phyloP scores from a whole-genome alignment of 371 early-diverging fungal species.

The Entomophthora muscae region DNA sequence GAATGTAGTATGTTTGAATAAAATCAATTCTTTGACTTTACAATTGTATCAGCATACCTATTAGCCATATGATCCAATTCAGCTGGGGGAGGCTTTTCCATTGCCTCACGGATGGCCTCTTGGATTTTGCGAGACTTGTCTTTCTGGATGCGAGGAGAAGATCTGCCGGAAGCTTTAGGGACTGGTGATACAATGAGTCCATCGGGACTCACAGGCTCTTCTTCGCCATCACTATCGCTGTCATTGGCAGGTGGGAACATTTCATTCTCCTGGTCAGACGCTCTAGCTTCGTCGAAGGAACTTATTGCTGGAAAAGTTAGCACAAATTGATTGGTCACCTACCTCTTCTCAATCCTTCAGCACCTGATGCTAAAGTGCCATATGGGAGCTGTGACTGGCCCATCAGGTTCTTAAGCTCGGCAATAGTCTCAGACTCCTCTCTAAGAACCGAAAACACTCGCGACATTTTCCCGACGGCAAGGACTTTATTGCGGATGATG shows the following conservation, averaged over 20 bases:
- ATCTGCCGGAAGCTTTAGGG: too few species aligned
- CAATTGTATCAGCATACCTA: too few species aligned
- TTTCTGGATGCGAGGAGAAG: too few species aligned
- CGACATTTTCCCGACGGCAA: constrained; percentile 80
- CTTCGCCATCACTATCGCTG: too few species aligned
- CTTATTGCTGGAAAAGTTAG: constrained; percentile 36
- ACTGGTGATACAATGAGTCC: too few species aligned
- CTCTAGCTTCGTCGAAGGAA: constrained; percentile 80
- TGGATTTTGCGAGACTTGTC: too few species aligned
- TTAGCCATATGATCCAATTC: too few species aligned
- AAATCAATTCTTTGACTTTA: too few species aligned
- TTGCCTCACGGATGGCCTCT: too few species aligned
- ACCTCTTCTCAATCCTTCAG: constrained; percentile 74
- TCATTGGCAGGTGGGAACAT: constrained; percentile 64
- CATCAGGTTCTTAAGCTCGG: constrained; percentile 76
- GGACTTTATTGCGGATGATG: constrained; percentile 74
- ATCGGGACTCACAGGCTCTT: too few species aligned
- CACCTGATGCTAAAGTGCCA: constrained; percentile 72
- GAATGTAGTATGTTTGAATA: too few species aligned
- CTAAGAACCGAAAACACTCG: constrained; percentile 58
- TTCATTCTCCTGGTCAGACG: constrained; percentile 78
- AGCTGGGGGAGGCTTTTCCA: too few species aligned
- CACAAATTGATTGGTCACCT: constrained; percentile 8
- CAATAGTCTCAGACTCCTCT: constrained; percentile 73
- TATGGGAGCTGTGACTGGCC: constrained; percentile 62